Base-by-base conservation (phyloP, 371 early-diverging fungal genomes). In the Mucor piriformis region DNA sequence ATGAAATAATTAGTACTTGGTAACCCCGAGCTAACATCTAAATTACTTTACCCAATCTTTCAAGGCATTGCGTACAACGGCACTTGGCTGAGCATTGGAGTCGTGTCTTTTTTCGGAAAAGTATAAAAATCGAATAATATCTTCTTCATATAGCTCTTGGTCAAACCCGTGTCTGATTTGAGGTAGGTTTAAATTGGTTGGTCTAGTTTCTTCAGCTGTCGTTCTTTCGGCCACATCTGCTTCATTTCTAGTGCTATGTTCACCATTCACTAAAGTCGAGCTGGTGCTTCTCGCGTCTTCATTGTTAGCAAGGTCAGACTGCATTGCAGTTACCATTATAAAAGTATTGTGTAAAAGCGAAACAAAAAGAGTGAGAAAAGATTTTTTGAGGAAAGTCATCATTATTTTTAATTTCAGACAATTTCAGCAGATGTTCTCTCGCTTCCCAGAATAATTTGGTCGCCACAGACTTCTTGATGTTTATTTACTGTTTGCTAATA, bases 71-170 rank as follows among this genome's bases (percentile, higher is more conserved):
- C 62, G 62, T 7, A 54, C 56, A 16, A 42, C 33, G 8, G 54
- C 27, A 16, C 57, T 59, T 1, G 73, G 70, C 21, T 74, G 73
- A 0, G 73, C 75, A 58, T 72, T 67, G 3, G 73, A 73, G 23
- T 85, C 83, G 57, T 85, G 85, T 38, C 85, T 78, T 57, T 82
- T 85, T 56, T 85, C 85, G 24, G 82, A 81, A 64, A 75, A 85
- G 54, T 82, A 83, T 50, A 85, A 59, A 64, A 81, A 85, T 33
- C 82, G 75, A 27, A 83, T 70, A 37, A 82, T 69, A 43, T 81
- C 83, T 55, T 85, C 81, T 63, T 83, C 85, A 53, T 77, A 81
- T 16, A 72, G 54, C 16, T 78, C 79, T 34, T 79, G 69, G 42
- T 84, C 85, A 57, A 84, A 85, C 25, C 85, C 85, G 52, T 83